Base-by-base conservation (phyloP, 208 protist genomes). In the Trypanosoma mega region DNA sequence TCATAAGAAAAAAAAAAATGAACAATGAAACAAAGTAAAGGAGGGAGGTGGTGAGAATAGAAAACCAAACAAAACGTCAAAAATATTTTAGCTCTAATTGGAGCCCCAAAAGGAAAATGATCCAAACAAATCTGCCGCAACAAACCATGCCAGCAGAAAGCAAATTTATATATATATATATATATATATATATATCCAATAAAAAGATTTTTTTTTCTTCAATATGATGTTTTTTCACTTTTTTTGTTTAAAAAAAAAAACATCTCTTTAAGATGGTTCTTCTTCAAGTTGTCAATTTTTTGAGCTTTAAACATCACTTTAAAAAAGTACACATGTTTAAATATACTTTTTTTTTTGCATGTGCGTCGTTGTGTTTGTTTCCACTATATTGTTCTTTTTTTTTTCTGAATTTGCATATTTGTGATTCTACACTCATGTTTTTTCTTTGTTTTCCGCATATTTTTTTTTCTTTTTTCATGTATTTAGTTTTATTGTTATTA, bases 381-480 rank as follows among this genome's bases (percentile, higher is more conserved):
- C 37, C 16, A 58, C 0, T 52, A 49, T 63, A 29, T 63, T 46
- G 37, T 47, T 46, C 33, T n/a, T 63, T 49, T 43, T 61, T 43
- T 74, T 33, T 52, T n/a, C n/a, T n/a, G n/a, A n/a, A n/a, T n/a
- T n/a, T n/a, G n/a, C n/a, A n/a, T n/a, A n/a, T n/a, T n/a, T n/a
- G n/a, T n/a, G n/a, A n/a, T n/a, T n/a, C n/a, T n/a, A n/a, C n/a
- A n/a, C n/a, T n/a, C n/a, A n/a, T n/a, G n/a, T 24, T 31, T 11
- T 63, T 54, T 68, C 33, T 68, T 60, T 53, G 34, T 59, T 41
- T 29, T 54, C 20, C 9, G 5, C 48, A 33, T 44, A 21, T 49
- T 68, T 68, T 57, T 61, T 73, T 51, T 73, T 52, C 36, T 59
- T 39, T 56, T 51, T 67, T 52, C 7, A 18, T 16, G 5, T 34